Conservation (phyloP, 2,329 filamentous ascomycete species). For the Cladophialophora chaetospira region DNA sequence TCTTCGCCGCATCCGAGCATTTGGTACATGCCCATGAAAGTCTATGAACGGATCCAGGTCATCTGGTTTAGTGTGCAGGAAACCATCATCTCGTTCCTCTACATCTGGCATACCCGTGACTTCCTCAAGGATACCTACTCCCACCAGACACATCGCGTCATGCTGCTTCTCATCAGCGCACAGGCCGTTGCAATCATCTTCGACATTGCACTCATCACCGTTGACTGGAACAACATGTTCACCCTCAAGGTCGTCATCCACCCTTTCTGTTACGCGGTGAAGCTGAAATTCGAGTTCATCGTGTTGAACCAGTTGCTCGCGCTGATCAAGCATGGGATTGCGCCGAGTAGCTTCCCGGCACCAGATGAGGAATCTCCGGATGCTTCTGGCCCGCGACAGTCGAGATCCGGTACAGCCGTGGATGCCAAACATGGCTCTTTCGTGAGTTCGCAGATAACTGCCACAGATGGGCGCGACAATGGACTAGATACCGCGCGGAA, state of each 20-base stretch:
- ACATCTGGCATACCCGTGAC: conserved; percentile 3
- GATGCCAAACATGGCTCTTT: conserved; percentile 1
- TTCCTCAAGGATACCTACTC: conserved; percentile 4
- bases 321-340: conserved; percentile 6
- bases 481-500: background rate
- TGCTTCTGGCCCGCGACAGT: background rate
- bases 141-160: conserved; percentile 5
- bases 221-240: conserved; percentile 7
- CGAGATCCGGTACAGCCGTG: background rate
- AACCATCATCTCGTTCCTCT: conserved; percentile 4
- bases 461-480: background rate
- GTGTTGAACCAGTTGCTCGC: conserved; percentile 7
- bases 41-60: conserved; percentile 3
- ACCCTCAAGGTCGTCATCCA: conserved; percentile 5
- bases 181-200: background rate
- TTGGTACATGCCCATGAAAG: conserved; percentile 5
- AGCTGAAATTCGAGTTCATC: conserved; percentile 4
- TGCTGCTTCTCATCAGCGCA: background rate
- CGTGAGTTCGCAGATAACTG: conserved; percentile 1
- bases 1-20: background rate
- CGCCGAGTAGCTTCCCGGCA: conserved; percentile 3
- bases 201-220: background rate
- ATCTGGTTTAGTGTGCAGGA: conserved; percentile 8
- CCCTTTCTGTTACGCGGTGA: conserved; percentile 5
- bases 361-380: conserved; percentile 6